Conservation (phyloP, 73 alveolate species). For the Tetrahymena thermophila region DNA sequence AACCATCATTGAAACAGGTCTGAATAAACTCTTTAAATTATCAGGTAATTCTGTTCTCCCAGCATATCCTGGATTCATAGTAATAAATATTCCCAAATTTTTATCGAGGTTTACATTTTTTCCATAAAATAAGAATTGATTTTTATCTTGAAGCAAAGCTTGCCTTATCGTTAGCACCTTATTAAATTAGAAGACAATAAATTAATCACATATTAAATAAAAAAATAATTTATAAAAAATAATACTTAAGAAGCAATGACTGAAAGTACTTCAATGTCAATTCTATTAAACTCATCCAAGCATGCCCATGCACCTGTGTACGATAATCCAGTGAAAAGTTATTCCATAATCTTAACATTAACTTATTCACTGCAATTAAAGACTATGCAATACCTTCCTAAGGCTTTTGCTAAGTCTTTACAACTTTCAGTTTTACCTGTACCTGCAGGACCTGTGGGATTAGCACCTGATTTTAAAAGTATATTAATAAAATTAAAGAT, state of each 20-base stretch:
- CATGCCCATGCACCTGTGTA: slow-evolving; percentile 96
- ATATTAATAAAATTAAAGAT: background rate
- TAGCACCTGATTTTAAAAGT: slow-evolving; percentile 58
- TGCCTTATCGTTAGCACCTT: slow-evolving; percentile 9
- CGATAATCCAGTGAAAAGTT: slow-evolving; percentile 68
- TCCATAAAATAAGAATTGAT: slow-evolving; percentile 61
- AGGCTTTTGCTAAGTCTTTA: slow-evolving; percentile 94
- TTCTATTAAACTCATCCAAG: slow-evolving; percentile 96
- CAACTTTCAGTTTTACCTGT: slow-evolving; percentile 96
- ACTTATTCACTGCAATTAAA: slow-evolving; percentile 94
- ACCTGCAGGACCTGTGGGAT: slow-evolving; percentile 97
- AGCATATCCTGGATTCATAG: slow-evolving; percentile 75
- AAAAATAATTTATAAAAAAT: slow-evolving; percentile 67
- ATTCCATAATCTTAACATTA: slow-evolving; percentile 90
- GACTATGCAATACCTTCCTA: slow-evolving; percentile 92
- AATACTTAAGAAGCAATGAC: slow-evolving; percentile 89
- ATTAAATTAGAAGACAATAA: background rate
- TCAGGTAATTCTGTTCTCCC: slow-evolving; percentile 77
- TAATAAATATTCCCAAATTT: slow-evolving; percentile 58
- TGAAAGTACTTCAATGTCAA: slow-evolving; percentile 85
- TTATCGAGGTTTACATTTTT: slow-evolving; percentile 47
- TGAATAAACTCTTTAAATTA: slow-evolving; percentile 61
- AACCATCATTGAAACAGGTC: slow-evolving; percentile 64
- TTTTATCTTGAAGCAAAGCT: slow-evolving; percentile 12
- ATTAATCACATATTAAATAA: background rate